phyloP scores from a whole-genome alignment of 1,139 yeast genomes.

The Blastobotrys raffinosifermentans region DNA sequence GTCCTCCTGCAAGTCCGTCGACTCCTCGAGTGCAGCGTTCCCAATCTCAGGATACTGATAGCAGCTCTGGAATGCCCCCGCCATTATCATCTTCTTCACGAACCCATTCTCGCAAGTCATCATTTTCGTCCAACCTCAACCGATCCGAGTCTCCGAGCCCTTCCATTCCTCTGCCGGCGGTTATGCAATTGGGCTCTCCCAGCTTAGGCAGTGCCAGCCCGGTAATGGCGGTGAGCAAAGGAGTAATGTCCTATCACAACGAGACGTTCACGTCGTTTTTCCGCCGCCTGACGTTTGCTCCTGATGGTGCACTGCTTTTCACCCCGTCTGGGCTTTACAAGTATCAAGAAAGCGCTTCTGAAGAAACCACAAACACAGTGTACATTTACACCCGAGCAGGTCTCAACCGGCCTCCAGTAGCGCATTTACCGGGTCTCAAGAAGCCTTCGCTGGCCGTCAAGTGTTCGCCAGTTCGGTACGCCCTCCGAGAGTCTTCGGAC shows the following conservation, averaged over 20 bases:
- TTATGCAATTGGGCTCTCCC: constrained; percentile 35
- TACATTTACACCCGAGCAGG: constrained; percentile 71
- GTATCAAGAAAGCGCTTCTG: constrained; percentile 19
- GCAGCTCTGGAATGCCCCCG: constrained; percentile 15
- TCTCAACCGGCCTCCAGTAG: constrained; percentile 61
- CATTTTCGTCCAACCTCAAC: constrained; percentile 20
- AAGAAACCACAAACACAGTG: constrained; percentile 49
- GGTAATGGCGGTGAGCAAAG: constrained; percentile 6
- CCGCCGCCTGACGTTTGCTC: constrained; percentile 76
- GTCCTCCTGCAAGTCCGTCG: too few relatives aligned
- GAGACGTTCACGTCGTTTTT: constrained; percentile 88
- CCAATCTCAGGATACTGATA: neutral
- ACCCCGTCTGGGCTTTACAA: constrained; percentile 78
- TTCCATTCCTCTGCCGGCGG: constrained; percentile 39
- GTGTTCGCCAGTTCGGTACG: constrained; percentile 65
- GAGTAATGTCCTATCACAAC: constrained; percentile 54
- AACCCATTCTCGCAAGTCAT: constrained; percentile 27
- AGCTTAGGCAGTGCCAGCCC: constrained; percentile 10
- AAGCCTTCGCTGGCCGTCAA: constrained; percentile 81
- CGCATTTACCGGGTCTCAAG: constrained; percentile 68
- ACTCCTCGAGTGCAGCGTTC: too few relatives aligned
- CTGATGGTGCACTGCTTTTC: constrained; percentile 77
- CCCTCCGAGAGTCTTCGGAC: constrained; percentile 27
- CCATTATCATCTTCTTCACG: constrained; percentile 16
- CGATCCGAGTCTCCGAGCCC: constrained; percentile 24